Conservation (phyloP, 306 rosid species). For the Senna tora region DNA sequence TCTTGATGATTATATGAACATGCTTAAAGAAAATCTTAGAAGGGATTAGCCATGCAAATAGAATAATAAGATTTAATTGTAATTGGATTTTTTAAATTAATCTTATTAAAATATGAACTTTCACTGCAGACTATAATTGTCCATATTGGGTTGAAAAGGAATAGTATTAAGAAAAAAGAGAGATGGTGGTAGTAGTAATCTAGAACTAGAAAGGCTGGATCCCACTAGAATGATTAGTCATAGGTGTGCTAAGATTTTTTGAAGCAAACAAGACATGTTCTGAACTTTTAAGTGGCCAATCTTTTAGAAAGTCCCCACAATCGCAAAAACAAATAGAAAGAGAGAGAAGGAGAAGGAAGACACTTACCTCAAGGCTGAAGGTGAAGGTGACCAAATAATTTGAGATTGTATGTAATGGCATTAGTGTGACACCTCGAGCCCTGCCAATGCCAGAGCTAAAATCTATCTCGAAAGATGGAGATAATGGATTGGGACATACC, state of each 20-base stretch:
- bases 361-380: slow-evolving; percentile 2
- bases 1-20: slow-evolving; percentile 60
- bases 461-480: slow-evolving; percentile 63
- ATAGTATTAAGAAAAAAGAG: neutral
- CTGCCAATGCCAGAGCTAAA: slow-evolving; percentile 45
- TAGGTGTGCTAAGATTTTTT: slow-evolving; percentile 49
- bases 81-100: neutral
- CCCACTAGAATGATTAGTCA: slow-evolving; percentile 53
- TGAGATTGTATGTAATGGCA: neutral
- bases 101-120: neutral
- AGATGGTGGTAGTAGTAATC: slow-evolving; percentile 23
- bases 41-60: slow-evolving; percentile 27
- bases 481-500: slow-evolving; percentile 28
- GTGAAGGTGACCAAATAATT: slow-evolving; percentile 43
- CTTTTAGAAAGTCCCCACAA: slow-evolving; percentile 49
- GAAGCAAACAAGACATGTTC: slow-evolving; percentile 61
- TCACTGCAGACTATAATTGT: neutral
- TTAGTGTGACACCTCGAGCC: slow-evolving; percentile 62
- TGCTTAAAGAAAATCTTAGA: slow-evolving; percentile 43
- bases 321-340: slow-evolving; percentile 26
- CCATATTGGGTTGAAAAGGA: neutral
- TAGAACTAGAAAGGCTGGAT: slow-evolving; percentile 47
- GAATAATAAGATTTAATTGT: neutral
- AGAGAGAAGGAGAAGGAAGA: neutral
- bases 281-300: slow-evolving; percentile 50